Evolutionary conservation across 345 rosid species (phyloP), one percentile per base, ranked within the genome.

Genomic region (Dipteronia dyeriana): DNA sequence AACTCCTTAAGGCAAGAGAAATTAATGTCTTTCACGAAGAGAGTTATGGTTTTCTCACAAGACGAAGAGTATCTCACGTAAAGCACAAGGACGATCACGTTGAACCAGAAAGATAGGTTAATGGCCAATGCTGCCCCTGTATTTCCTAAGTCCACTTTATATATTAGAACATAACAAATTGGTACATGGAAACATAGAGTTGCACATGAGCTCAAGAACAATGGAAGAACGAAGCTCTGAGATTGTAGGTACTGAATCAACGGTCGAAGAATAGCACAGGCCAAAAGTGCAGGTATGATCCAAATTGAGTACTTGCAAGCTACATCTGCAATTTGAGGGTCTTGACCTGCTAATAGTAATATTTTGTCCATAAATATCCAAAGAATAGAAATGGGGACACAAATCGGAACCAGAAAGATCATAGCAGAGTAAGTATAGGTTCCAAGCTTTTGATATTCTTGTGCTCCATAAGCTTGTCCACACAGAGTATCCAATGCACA

Each of bases 401-500:
- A 86, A 13, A 82, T 53, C 22, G 68, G 66, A 39, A 86, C 1
- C 17, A 88, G 82, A 72, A 72, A 80, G n/a, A 83, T 39, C 43
- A 79, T 80, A 20, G 86, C 81, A 73, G 77, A 54, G 75, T 85
- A 89, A 23, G 87, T 83, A 5, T 86, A 87, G 23, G 79, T 64
- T 77, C 86, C 79, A 13, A 91, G 76, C 68, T 80, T 87, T 41
- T 78, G 80, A 64, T 78, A 86, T 79, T 88, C 90, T 54, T 79
- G 65, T 59, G 92, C 92, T 76, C 95, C 95, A 77, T 83, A 88
- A 22, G 91, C 91, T 85, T 89, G 91, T 16, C 93, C 93, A 70
- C 91, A 87, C 0, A 88, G 71, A 62, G 95, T 91, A 62, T 91
- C 95, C 57, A 88, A 68, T 9, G 86, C 95, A 76, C 95, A 87